Evolutionary conservation across 768 basidiomycete species (phyloP).

Genomic region (Mycena sanguinolenta): DNA sequence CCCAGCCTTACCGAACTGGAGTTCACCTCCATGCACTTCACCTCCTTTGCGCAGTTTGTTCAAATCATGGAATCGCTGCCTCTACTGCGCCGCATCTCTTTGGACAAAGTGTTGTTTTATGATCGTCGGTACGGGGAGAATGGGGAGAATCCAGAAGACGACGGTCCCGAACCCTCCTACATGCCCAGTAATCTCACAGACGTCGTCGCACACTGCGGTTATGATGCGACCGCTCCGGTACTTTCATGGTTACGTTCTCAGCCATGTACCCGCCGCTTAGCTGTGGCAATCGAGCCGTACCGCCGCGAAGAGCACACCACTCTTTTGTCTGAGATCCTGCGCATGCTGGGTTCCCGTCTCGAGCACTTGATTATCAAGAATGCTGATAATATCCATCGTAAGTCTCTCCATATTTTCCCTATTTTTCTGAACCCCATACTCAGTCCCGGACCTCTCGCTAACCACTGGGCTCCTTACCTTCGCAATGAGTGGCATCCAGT

Average conservation of each 20-base stretch:
- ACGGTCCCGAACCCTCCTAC: not conserved
- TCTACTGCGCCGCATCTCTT: constrained; percentile 9
- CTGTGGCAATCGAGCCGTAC: not conserved
- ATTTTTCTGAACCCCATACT: not conserved
- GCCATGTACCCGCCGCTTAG: constrained; percentile 9
- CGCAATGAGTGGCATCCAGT: constrained; percentile 7
- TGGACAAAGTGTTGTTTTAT: not conserved
- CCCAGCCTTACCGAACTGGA: constrained; percentile 9
- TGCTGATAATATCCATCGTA: not conserved
- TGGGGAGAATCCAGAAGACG: not conserved
- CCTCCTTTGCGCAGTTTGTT: constrained; percentile 8
- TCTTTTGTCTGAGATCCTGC: not conserved
- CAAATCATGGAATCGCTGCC: not conserved
- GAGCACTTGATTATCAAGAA: constrained; percentile 12
- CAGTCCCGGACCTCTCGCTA: constrained; percentile 19
- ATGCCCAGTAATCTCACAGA: not conserved
- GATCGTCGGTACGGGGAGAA: not conserved
- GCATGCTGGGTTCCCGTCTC: not conserved
- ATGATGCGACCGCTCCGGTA: not conserved
- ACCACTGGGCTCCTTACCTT: constrained; percentile 8
- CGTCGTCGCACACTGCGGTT: not conserved
- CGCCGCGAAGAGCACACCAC: not conserved
- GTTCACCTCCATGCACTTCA: constrained; percentile 5
- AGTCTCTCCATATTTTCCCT: not conserved
- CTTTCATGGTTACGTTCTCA: constrained; percentile 5